phyloP scores from a whole-genome alignment of 306 rosid species.

The Castanospermum australe region DNA sequence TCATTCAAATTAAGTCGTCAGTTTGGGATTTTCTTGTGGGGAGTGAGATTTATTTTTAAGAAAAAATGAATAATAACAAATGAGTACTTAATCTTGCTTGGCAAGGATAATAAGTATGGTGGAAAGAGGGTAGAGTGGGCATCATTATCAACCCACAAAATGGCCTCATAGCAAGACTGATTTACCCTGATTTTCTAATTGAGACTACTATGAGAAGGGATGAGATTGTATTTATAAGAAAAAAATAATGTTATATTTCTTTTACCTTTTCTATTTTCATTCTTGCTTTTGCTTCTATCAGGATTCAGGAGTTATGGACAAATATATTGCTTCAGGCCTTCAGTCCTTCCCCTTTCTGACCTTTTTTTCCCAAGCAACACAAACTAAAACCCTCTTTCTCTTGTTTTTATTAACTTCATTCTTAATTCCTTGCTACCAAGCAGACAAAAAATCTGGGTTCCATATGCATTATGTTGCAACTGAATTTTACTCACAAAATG shows the following conservation, averaged over 20 bases:
- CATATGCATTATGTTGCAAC: constrained; percentile 2
- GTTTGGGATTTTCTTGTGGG: not conserved
- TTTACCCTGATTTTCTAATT: not conserved
- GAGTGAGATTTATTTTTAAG: not conserved
- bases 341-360: not conserved
- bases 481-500: not conserved
- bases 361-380: not conserved
- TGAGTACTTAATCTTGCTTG: not conserved
- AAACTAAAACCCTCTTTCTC: not conserved
- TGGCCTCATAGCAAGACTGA: not conserved
- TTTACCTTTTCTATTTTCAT: not conserved
- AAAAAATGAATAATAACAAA: not conserved
- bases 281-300: not conserved
- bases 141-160: not conserved
- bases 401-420: not conserved
- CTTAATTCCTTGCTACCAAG: constrained; percentile 11
- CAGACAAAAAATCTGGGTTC: not conserved
- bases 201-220: not conserved
- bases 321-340: not conserved
- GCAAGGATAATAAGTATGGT: not conserved
- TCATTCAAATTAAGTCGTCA: not conserved
- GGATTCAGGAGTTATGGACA: not conserved
- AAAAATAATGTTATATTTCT: not conserved
- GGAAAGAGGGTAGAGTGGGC: not conserved
- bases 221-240: not conserved